Percentiles rank a stretch among this genome's conserved stretches.
Evolutionary conservation across 1,139 yeast species (phyloP).

Genomic region (Meyerozyma guilliermondii): DNA sequence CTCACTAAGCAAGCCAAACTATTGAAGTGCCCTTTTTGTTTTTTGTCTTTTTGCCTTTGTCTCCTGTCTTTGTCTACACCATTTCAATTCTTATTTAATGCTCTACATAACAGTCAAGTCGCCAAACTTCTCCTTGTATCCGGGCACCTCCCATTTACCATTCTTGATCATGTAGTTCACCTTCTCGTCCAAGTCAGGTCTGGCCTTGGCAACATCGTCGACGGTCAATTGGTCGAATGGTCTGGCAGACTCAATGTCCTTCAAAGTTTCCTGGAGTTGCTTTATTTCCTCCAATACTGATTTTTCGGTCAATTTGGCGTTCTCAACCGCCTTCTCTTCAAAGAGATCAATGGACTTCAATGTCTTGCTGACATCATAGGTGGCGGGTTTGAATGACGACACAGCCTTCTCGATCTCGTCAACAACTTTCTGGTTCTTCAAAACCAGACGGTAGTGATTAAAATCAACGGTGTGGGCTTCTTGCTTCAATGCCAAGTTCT

Average conservation of each 20-base stretch:
- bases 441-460: slow-evolving; percentile 66
- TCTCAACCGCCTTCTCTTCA: slow-evolving; percentile 92
- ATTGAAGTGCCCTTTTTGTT: too few relatives aligned
- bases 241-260: slow-evolving; percentile 93
- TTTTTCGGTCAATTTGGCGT: slow-evolving; percentile 90
- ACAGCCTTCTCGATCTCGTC: slow-evolving; percentile 79
- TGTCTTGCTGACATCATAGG: slow-evolving; percentile 84
- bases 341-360: slow-evolving; percentile 88
- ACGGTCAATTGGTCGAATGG: slow-evolving; percentile 96
- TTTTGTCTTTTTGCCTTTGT: too few relatives aligned
- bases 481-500: slow-evolving; percentile 59
- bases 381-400: slow-evolving; percentile 71
- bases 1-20: too few relatives aligned
- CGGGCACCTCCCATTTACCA: slow-evolving; percentile 98
- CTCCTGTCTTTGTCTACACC: too few relatives aligned
- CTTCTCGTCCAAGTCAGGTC: slow-evolving; percentile 97
- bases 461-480: slow-evolving; percentile 82
- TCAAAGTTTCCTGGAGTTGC: slow-evolving; percentile 81
- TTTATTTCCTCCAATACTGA: slow-evolving; percentile 82
- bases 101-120: slow-evolving; percentile 86
- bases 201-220: slow-evolving; percentile 89
- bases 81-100: neutral
- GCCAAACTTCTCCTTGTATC: slow-evolving; percentile 97
- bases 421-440: slow-evolving; percentile 78
- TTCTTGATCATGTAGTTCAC: slow-evolving; percentile 91